Base-by-base conservation (phyloP, 164 flowering plant species). In the Nymphaea thermarum region DNA sequence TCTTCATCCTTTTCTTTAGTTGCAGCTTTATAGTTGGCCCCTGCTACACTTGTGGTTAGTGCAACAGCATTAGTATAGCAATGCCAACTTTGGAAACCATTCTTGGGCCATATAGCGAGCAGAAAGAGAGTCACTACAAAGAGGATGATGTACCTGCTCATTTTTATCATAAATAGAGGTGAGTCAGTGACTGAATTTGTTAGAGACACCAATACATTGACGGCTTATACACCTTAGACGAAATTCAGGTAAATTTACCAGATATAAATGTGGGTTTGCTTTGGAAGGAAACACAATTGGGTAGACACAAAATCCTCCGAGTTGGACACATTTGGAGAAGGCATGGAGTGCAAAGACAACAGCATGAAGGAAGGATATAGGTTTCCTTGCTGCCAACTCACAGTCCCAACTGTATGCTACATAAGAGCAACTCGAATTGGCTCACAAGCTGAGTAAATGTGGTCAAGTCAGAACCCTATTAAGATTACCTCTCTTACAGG, bases 371-470 rank as follows among this genome's bases (percentile, higher is more conserved):
- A 93, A 69, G 98, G 98, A 79, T 84, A 85, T 75, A 86, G 74
- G 74, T 86, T 93, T n/a, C 98, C 98, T 72, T 86, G 91, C 75
- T 93, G 98, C 98, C 96, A 89, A 77, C 98, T 93, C 71, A 89
- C 44, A 47, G 96, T 93, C 74, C 97, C 98, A 72, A 93, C 67
- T 66, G 98, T 89, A 65, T 87, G 92, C 98, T 93, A 91, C 82
- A 80, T 8, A 60, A 7, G 16, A 5, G 11, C 11, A 17, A 62
- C 6, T 8, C 8, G 14, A 51, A 51, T 51, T 15, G 14, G 57
- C 15, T 51, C 57, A 51, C 3, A 51, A 51, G 15, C 36, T 25
- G 57, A 15, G 15, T 10, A 51, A 51, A 10, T 8, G 57, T 8
- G 15, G 57, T 51, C 57, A 51, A 25, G 36, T 25, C 36, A 25